A percentile compares a stretch with the other conserved stretches of the same genome.
Conservation (phyloP, 139 green algal genomes). For the Chlorella sp. region DNA sequence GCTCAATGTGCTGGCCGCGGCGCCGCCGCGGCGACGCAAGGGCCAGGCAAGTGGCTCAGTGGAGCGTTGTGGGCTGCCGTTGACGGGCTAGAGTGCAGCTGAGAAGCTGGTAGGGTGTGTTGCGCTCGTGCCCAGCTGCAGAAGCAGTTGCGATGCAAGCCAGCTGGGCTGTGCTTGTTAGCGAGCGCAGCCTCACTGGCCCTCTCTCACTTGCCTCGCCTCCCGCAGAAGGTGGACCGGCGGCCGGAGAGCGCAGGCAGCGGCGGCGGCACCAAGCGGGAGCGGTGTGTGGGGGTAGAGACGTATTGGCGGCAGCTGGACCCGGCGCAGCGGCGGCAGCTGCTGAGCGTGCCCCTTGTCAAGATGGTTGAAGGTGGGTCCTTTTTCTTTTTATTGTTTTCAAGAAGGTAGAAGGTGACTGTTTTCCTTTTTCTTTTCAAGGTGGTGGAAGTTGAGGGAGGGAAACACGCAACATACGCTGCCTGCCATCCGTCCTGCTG, state of each 20-base stretch:
- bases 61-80: no score
- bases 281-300: constrained; percentile 39
- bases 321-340: background rate
- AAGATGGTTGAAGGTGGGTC: constrained; percentile 32
- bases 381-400: no score
- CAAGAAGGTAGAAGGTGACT: no score
- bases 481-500: no score
- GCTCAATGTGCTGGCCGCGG: constrained; percentile 14
- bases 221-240: constrained; percentile 5
- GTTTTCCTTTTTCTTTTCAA: no score
- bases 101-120: no score
- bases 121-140: background rate
- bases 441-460: no score
- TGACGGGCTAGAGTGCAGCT: background rate
- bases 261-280: constrained; percentile 23
- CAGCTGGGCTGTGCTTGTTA: background rate
- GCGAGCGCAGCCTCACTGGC: background rate
- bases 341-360: constrained; percentile 28
- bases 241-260: background rate
- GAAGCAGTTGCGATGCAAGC: background rate
- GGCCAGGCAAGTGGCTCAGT: background rate
- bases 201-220: background rate
- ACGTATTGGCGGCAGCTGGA: constrained; percentile 38
- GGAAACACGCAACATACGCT: no score
- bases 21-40: background rate